Evolutionary conservation across 495 filamentous ascomycete genomes (phyloP).

Genomic region (Barbatosphaeria neglecta): DNA sequence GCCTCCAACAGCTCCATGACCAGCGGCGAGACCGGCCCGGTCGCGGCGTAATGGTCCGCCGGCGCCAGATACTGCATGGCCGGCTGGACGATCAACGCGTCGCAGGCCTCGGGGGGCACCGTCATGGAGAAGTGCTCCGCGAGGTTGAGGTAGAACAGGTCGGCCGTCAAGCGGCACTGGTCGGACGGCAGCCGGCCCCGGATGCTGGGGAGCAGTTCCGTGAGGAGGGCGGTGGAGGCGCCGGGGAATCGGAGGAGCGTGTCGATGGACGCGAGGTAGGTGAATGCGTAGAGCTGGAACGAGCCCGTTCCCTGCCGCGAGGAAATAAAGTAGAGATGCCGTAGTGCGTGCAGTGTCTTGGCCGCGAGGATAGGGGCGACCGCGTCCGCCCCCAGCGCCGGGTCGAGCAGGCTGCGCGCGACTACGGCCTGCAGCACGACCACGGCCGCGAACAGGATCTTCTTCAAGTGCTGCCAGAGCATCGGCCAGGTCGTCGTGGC

Average conservation of each 20-base stretch:
- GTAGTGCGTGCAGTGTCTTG: conserved; percentile 66
- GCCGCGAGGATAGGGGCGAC: conserved; percentile 61
- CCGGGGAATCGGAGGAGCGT: conserved; percentile 64
- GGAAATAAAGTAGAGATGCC: conserved; percentile 80
- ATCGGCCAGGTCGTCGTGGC: conserved; percentile 56
- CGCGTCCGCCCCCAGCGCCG: conserved; percentile 24
- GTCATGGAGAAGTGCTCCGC: conserved; percentile 74
- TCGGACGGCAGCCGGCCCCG: conserved; percentile 53
- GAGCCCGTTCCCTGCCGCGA: conserved; percentile 60
- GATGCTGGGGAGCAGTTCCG: conserved; percentile 45
- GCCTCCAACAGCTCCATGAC: conserved; percentile 75
- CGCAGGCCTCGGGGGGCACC: conserved; percentile 51
- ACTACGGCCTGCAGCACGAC: conserved; percentile 64
- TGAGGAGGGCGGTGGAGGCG: conserved; percentile 59
- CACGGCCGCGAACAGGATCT: conserved; percentile 67
- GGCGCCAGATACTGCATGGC: conserved; percentile 65
- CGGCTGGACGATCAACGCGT: conserved; percentile 61
- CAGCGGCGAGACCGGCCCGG: conserved; percentile 16
- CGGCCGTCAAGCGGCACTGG: conserved; percentile 65
- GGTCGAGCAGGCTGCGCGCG: conserved; percentile 44
- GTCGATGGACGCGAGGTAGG: conserved; percentile 80
- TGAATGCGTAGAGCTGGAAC: conserved; percentile 74
- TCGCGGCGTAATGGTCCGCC: conserved; percentile 20
- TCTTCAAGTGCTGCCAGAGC: conserved; percentile 75
- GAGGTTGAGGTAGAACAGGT: conserved; percentile 86